These are phyloP conservation scores for Nannizzia gypsea DNA, from an alignment of 2,329 filamentous ascomycete species.

Conservation along the genomic window DNA sequence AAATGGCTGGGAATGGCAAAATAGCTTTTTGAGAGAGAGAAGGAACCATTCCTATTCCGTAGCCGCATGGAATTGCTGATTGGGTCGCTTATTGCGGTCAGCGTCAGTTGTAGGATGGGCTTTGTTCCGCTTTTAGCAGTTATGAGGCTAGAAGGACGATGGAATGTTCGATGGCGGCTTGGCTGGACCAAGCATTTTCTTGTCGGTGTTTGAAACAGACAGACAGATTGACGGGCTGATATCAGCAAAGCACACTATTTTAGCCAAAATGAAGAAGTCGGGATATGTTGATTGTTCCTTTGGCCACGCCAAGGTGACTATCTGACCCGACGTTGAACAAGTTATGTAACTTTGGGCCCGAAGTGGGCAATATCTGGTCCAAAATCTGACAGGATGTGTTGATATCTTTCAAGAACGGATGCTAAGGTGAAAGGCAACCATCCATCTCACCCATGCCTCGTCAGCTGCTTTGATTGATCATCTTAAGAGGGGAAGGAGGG, in stretches of 20 bases:
- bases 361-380: not conserved
- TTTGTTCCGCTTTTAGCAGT: constrained; percentile 5
- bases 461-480: not conserved
- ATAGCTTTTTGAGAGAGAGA: not conserved
- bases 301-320: not conserved
- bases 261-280: not conserved
- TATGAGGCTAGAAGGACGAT: not conserved
- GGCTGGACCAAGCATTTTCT: not conserved
- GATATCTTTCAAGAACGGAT: not conserved
- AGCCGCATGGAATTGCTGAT: not conserved
- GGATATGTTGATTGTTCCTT: not conserved
- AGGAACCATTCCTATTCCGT: constrained; percentile 2
- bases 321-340: not conserved
- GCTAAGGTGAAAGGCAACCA: not conserved
- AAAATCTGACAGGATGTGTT: not conserved
- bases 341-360: not conserved
- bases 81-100: not conserved
- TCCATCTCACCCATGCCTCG: not conserved
- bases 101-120: not conserved
- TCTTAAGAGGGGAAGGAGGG: too few relatives aligned
- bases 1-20: not conserved
- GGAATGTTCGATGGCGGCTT: not conserved
- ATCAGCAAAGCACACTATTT: not conserved
- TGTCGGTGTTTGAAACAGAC: too few relatives aligned
- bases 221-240: not conserved